Percentiles rank a stretch among this genome's conserved stretches.
Conservation (phyloP, 106 monocot genomes). For the Xerophyta viscosa region DNA sequence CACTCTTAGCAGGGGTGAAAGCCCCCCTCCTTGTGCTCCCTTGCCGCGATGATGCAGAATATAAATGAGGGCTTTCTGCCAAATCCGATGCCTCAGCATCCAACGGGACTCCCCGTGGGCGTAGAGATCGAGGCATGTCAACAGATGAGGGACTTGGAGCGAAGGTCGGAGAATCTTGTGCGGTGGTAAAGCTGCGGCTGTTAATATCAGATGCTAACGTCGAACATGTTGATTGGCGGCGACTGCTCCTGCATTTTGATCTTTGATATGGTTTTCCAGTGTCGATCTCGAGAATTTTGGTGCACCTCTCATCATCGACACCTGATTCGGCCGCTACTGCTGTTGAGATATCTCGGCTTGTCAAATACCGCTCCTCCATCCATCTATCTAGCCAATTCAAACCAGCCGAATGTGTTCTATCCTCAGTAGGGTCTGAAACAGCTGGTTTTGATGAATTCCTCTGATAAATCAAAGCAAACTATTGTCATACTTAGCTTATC, state of each 20-base stretch:
- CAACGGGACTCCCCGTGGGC: slow-evolving; percentile 18
- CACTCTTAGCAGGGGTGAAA: slow-evolving; percentile 60
- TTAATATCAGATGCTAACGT: slow-evolving; percentile 39
- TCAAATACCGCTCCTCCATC: slow-evolving; percentile 57
- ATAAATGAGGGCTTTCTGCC: slow-evolving; percentile 50
- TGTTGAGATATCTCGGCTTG: slow-evolving; percentile 11
- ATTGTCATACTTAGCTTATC: no score
- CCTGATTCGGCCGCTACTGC: neutral
- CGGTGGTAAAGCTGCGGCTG: slow-evolving; percentile 27
- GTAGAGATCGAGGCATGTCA: slow-evolving; percentile 28
- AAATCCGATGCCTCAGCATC: slow-evolving; percentile 14
- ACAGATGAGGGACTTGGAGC: slow-evolving; percentile 42
- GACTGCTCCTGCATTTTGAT: slow-evolving; percentile 8
- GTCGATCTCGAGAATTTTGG: no score
- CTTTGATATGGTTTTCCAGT: slow-evolving; percentile 35
- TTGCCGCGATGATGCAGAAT: slow-evolving; percentile 32
- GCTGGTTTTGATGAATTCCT: slow-evolving; percentile 24
- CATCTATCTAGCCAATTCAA: no score
- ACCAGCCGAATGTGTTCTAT: slow-evolving; percentile 15
- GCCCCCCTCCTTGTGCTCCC: slow-evolving; percentile 41
- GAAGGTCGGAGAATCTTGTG: slow-evolving; percentile 43
- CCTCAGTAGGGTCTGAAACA: slow-evolving; percentile 7
- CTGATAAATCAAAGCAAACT: slow-evolving; percentile 16
- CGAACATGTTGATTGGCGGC: slow-evolving; percentile 20
- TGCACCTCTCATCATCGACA: slow-evolving; percentile 46